Conservation (phyloP, 495 filamentous ascomycete genomes). For the Eremomyces bilateralis region DNA sequence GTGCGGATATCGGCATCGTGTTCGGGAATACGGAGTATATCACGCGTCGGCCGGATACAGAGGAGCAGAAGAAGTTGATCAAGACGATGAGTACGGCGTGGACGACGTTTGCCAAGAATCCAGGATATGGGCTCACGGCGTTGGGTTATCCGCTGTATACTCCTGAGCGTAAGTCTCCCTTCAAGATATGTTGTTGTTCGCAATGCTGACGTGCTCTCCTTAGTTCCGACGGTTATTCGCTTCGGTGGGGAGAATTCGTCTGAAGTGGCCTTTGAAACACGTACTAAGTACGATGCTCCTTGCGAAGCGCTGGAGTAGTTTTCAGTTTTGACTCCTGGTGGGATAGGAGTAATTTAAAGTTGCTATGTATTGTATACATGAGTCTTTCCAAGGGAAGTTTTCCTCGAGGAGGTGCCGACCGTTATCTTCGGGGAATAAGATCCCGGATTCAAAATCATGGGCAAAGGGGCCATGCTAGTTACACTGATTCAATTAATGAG, state of each 20-base stretch:
- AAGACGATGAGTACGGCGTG: neutral
- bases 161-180: too few relatives aligned
- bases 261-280: neutral
- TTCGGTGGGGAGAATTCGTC: neutral
- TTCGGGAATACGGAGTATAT: constrained; percentile 1
- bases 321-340: too few relatives aligned
- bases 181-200: too few relatives aligned
- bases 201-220: too few relatives aligned
- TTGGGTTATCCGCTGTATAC: neutral
- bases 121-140: neutral
- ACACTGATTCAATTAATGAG: too few relatives aligned
- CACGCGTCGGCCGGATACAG: neutral
- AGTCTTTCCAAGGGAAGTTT: too few relatives aligned
- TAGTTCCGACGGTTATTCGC: neutral
- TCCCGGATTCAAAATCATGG: too few relatives aligned
- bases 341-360: too few relatives aligned
- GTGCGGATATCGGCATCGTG: constrained; percentile 7
- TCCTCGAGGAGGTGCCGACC: too few relatives aligned
- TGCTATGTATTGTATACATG: too few relatives aligned
- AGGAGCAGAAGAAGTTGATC: neutral
- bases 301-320: neutral
- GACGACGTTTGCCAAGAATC: neutral
- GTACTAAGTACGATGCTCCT: neutral
- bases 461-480: too few relatives aligned
- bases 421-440: too few relatives aligned